phyloP scores from a whole-genome alignment of 2,329 filamentous ascomycete species.

The Rhynchosporium secalis region DNA sequence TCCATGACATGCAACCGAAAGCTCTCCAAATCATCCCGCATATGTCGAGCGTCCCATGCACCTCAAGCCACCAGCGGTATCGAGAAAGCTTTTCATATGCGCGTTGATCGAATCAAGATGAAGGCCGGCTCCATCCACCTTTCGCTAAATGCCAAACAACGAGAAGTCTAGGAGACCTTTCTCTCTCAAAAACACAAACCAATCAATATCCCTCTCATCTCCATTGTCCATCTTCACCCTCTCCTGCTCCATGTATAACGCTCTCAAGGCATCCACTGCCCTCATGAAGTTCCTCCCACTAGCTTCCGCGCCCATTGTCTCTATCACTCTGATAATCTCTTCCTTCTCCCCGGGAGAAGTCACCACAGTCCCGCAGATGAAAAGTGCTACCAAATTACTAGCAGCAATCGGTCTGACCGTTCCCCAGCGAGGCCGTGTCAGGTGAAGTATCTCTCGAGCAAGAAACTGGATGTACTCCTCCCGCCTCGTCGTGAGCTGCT shows the following conservation, averaged over 20 bases:
- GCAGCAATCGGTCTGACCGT: conserved; percentile 7
- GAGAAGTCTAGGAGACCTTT: conserved; percentile 14
- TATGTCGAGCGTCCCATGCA: no score
- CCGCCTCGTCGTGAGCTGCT: background rate
- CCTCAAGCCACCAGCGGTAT: no score
- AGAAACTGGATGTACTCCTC: conserved; percentile 12
- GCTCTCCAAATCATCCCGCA: no score
- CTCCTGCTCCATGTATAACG: conserved; percentile 9
- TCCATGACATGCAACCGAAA: no score
- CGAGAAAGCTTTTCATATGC: no score
- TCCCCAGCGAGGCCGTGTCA: conserved; percentile 7
- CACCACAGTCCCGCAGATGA: conserved; percentile 13
- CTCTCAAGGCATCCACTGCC: conserved; percentile 4
- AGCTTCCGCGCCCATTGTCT: conserved; percentile 7
- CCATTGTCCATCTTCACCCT: background rate
- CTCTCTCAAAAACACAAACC: conserved; percentile 11
- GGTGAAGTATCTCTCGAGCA: conserved; percentile 7
- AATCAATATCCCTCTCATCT: conserved; percentile 12
- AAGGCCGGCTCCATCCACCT: background rate
- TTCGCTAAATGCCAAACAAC: conserved; percentile 9
- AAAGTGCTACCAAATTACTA: conserved; percentile 8
- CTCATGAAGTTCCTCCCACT: conserved; percentile 15
- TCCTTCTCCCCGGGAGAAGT: background rate
- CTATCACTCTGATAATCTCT: conserved; percentile 4
- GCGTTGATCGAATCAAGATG: background rate